Conservation (phyloP, 805 yeast genomes). For the Starmerella powellii region DNA sequence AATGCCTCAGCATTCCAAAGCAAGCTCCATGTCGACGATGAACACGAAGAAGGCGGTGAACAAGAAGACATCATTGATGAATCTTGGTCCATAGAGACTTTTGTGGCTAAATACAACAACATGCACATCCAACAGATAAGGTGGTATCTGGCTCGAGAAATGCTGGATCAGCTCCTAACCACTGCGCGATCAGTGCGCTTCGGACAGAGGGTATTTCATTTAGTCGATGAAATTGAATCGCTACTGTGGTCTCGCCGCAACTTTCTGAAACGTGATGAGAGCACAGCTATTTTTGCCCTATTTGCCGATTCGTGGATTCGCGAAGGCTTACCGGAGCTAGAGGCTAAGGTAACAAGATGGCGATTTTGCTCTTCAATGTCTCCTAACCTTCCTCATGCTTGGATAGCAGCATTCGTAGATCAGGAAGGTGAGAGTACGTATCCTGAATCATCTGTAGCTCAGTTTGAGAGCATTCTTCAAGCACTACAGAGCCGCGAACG, state of each 20-base stretch:
- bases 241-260: constrained; percentile 11
- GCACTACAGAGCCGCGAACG: no score
- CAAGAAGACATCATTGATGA: background rate
- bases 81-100: constrained; percentile 6
- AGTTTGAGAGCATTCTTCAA: constrained; percentile 22
- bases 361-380: constrained; percentile 1
- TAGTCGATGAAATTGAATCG: constrained; percentile 10
- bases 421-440: constrained; percentile 12
- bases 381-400: constrained; percentile 8
- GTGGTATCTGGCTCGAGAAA: constrained; percentile 3
- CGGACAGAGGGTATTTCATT: constrained; percentile 2
- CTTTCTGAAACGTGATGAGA: background rate
- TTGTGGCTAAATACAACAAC: constrained; percentile 1
- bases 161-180: constrained; percentile 2
- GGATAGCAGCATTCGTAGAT: constrained; percentile 17
- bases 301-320: constrained; percentile 16
- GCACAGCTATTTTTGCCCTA: constrained; percentile 11
- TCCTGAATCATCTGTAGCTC: constrained; percentile 23
- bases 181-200: constrained; percentile 3
- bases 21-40: background rate
- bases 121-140: constrained; percentile 15
- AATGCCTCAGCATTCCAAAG: constrained; percentile 1
- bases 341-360: constrained; percentile 11
- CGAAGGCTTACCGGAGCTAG: background rate
- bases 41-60: constrained; percentile 1